Percentiles rank a stretch among this genome's conserved stretches.
Conservation (phyloP, 1,284 basidiomycete species). For the Moniliophthora roreri region DNA sequence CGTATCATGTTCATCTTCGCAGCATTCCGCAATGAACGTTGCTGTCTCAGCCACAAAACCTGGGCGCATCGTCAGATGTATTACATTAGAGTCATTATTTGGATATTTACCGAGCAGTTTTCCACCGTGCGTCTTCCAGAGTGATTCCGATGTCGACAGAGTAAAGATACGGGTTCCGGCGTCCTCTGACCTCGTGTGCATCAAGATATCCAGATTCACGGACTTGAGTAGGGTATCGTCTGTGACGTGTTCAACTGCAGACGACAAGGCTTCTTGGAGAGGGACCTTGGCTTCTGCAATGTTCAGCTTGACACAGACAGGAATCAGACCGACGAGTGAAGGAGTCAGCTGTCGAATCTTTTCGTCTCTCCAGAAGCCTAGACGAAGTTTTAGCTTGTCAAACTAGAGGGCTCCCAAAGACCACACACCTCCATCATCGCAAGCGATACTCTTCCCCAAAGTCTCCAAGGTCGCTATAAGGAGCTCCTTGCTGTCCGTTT, state of each 20-base stretch:
- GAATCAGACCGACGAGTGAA: constrained; percentile 65
- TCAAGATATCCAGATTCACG: constrained; percentile 83
- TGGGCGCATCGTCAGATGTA: constrained; percentile 24
- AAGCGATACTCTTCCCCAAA: constrained; percentile 69
- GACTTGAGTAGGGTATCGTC: constrained; percentile 73
- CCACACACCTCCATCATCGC: constrained; percentile 78
- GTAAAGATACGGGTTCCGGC: constrained; percentile 66
- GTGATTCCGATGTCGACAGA: constrained; percentile 61
- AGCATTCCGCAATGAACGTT: constrained; percentile 81
- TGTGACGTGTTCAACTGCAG: constrained; percentile 55
- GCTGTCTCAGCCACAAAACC: constrained; percentile 76
- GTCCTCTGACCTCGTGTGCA: constrained; percentile 85
- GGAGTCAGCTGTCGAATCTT: constrained; percentile 64
- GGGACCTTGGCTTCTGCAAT: constrained; percentile 37
- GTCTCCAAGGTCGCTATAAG: constrained; percentile 71
- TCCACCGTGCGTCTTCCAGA: constrained; percentile 81
- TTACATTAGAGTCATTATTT: constrained; percentile 4
- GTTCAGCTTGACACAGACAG: constrained; percentile 42
- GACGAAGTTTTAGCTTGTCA: constrained; percentile 1
- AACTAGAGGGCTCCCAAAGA: not conserved
- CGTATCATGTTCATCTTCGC: constrained; percentile 80
- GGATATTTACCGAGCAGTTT: constrained; percentile 62
- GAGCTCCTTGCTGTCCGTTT: constrained; percentile 37
- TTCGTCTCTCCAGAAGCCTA: constrained; percentile 89
- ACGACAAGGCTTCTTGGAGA: constrained; percentile 48